Base-by-base conservation (phyloP, 495 filamentous ascomycete species). In the Rhypophila decipiens region DNA sequence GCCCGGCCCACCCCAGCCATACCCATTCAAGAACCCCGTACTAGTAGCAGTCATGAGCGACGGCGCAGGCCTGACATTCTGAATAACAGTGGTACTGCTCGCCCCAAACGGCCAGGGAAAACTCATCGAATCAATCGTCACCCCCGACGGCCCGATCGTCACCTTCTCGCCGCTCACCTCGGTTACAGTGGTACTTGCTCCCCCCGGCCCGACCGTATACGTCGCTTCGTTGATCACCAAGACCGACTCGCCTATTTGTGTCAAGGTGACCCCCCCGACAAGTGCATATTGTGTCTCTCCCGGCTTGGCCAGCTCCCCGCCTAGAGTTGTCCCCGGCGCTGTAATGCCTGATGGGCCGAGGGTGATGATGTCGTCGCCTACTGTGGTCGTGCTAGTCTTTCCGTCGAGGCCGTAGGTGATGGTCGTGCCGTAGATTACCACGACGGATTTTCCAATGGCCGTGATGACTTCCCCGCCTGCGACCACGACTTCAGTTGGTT, bases 191-290 rank as follows among this genome's bases (percentile, higher is more conserved):
- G 57, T 48, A 10, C 49, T 48, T 15, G 55, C 47, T 10, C 58
- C 57, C 1, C 58, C 59, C 0, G 65, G 56, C 5, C 66, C 69
- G 47, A 78, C 57, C 2, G 66, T 68, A 51, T 73, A 74, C 0
- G 71, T 76, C 2, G 51, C 44, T 8, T 66, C 65, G n/a, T 58
- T 49, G 33, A 82, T 59, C 8, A 80, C 67, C 4, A 77, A 74
- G 3, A 73, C 60, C 4, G 72, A 73, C 0, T 71, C 54, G 21
- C 73, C 75, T 22, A 77, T 48, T 47, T 72, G 65, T 3, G 73
- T 72, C 24, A 77, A 55, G 4, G 69, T 69, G 7, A 68, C 67
- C 10, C 75, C 75, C 27, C 74, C 74, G 3, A 68, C 66, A 11
- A 76, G 54, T 2, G 60, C 68, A 37, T 67, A 67, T 23, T 64